Conservation (phyloP, 2,329 filamentous ascomycete genomes). For the Fusarium pseudonygamai region DNA sequence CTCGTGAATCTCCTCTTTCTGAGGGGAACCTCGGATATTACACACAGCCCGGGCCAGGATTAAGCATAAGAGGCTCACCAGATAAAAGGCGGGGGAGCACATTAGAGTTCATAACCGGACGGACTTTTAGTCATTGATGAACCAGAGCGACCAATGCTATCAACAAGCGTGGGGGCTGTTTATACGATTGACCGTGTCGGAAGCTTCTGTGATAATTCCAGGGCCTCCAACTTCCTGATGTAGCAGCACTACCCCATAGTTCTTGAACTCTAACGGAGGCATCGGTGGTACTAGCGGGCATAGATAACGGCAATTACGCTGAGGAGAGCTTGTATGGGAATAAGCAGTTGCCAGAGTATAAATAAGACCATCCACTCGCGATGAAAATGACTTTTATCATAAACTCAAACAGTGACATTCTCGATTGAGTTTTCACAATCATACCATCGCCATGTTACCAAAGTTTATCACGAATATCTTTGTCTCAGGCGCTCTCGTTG, state of each 20-base stretch:
- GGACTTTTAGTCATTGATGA: background rate
- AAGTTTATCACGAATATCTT: background rate
- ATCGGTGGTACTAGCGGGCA: too few relatives aligned
- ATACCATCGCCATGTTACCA: background rate
- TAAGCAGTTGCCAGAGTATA: background rate
- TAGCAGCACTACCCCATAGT: background rate
- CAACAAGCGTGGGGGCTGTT: background rate
- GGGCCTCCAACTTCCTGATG: background rate
- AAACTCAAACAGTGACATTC: background rate
- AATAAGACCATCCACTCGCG: background rate
- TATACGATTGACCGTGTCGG: background rate
- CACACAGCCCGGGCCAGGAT: background rate
- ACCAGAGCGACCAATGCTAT: background rate
- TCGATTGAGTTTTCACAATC: background rate
- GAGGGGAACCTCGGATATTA: background rate
- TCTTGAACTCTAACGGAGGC: background rate
- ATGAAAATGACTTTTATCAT: background rate
- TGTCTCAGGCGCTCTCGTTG: background rate
- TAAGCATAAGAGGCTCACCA: background rate
- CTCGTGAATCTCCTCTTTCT: background rate
- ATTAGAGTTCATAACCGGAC: background rate
- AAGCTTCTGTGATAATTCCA: background rate
- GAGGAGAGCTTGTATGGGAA: background rate
- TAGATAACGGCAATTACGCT: background rate
- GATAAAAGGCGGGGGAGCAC: background rate